Percentiles rank a stretch among this genome's conserved stretches.
phyloP scores from a whole-genome alignment of 164 flowering plant species.

The Annona squamosa region DNA sequence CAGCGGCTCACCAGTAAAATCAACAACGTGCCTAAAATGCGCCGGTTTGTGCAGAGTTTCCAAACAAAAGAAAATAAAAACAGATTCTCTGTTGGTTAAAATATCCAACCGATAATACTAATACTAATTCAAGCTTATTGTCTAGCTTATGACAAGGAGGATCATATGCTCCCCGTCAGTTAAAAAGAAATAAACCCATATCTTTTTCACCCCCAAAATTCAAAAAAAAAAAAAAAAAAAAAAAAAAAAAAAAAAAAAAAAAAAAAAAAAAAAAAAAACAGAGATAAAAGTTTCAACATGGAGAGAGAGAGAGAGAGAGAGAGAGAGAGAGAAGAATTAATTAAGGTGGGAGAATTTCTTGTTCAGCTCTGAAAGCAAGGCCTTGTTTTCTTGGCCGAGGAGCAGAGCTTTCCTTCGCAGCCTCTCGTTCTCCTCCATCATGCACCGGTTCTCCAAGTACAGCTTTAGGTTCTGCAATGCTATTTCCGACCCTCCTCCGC shows the following conservation, averaged over 20 bases:
- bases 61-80: background rate
- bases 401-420: constrained; percentile 37
- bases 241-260: too few species aligned
- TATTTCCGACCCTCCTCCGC: constrained; percentile 16
- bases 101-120: background rate
- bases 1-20: background rate
- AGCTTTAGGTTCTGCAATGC: constrained; percentile 42
- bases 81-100: background rate
- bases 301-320: background rate
- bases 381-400: constrained; percentile 42
- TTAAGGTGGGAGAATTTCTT: constrained; percentile 9
- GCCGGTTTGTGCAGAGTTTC: background rate
- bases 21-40: background rate
- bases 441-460: constrained; percentile 43
- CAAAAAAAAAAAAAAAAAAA: background rate
- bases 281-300: background rate
- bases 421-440: constrained; percentile 48
- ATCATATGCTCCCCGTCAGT: background rate
- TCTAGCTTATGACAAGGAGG: background rate
- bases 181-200: background rate
- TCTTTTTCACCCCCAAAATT: background rate
- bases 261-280: too few species aligned
- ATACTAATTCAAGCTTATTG: background rate
- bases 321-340: background rate
- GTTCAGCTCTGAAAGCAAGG: constrained; percentile 29